phyloP scores from a whole-genome alignment of 805 yeast genomes.

The Metschnikowia proteae region DNA sequence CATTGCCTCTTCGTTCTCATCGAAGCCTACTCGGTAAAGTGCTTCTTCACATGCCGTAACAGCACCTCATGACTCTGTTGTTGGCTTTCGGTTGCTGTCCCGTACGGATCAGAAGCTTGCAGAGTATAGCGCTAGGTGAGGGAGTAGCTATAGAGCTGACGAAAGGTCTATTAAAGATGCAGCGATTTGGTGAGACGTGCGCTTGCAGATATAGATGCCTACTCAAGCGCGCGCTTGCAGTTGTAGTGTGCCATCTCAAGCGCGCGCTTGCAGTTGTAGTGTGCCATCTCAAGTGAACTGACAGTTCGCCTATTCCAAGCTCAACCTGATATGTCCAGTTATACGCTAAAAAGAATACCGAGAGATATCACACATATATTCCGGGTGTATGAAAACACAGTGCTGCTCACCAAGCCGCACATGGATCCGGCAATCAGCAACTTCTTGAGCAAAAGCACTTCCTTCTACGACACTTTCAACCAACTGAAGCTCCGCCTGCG shows the following conservation, averaged over 20 bases:
- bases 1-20: no score
- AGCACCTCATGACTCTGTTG: no score
- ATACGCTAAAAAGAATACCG: slow-evolving; percentile 23
- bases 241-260: neutral
- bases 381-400: slow-evolving; percentile 19
- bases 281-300: neutral
- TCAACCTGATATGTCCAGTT: slow-evolving; percentile 12
- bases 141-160: no score
- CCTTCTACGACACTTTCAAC: slow-evolving; percentile 20
- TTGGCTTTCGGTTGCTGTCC: no score
- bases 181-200: neutral
- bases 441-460: slow-evolving; percentile 17
- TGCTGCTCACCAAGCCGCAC: slow-evolving; percentile 9
- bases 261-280: neutral
- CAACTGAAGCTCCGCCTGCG: slow-evolving; percentile 18
- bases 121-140: no score
- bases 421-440: slow-evolving; percentile 14
- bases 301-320: neutral
- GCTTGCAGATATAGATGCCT: neutral
- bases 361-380: slow-evolving; percentile 18
- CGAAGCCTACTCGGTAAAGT: no score
- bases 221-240: neutral
- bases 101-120: no score
- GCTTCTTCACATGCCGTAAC: no score
- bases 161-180: no score